Evolutionary conservation across 257 asterid genomes (phyloP), one percentile per base, ranked within the genome.

Genomic region (Voacanga thouarsii): DNA sequence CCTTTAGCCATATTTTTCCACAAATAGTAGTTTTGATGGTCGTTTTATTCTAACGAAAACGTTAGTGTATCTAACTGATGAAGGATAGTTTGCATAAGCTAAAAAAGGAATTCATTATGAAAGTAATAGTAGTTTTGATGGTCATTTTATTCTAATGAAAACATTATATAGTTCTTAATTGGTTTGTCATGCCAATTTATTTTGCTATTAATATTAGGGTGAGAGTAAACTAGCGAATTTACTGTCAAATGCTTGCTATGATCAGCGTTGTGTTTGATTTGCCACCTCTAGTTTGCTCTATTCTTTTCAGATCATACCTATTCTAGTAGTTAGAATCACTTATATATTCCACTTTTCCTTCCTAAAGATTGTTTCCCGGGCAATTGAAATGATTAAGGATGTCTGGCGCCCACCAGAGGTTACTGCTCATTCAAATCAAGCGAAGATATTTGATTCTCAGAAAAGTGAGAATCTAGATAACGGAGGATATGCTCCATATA

Each of bases 401-500:
- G 91, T 88, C 15, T 86, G 89, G 87, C 79, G 82, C 75, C 80
- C 82, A 57, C 77, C 78, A 75, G 87, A 84, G 82, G 68, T 78
- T 81, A 68, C 78, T 76, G 75, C 78, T 74, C 72, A 67, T 74
- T 81, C 87, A 57, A 90, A 89, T 80, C 79, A 75, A 64, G 77
- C 83, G 59, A 83, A 77, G 68, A 83, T 87, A 72, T 75, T 85
- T 77, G 88, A 75, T 86, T 85, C 81, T 78, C 89, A 76, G 80
- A 83, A 84, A 70, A 79, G 75, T 21, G 85, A 81, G 83, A 82
- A 84, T 85, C 88, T 90, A 72, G 89, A 87, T 71, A 59, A 87
- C 16, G 75, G 89, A 82, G 88, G 94, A 85, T 88, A 89, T 73
- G 96, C 96, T 85, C 99, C 99, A 2, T 95, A 95, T 85, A 79